Percentiles rank a stretch among this genome's conserved stretches.
Evolutionary conservation across 345 rosid species (phyloP).

Genomic region (Ceriops decandra): DNA sequence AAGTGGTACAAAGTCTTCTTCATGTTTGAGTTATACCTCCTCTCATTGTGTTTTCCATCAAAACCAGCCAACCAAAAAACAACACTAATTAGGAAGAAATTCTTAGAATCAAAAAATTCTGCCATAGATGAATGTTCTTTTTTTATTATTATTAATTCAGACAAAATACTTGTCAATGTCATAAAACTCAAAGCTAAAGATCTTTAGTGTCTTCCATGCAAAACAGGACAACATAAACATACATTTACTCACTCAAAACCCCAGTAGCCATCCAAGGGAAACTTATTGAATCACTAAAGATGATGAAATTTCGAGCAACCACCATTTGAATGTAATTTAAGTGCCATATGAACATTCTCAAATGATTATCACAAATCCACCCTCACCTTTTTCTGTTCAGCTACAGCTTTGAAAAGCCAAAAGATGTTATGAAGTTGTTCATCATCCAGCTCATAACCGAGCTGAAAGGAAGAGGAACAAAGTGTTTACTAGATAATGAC

Average conservation of each 20-base stretch:
- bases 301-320: background rate
- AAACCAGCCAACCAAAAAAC: no score
- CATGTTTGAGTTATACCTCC: no score
- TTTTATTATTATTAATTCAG: no score
- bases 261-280: background rate
- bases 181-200: background rate
- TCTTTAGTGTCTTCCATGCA: background rate
- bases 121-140: no score
- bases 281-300: background rate
- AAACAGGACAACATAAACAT: background rate
- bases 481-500: constrained; percentile 4
- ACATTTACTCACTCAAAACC: background rate
- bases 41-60: no score
- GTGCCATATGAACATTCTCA: background rate
- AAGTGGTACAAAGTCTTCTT: no score
- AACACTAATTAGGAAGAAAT: no score
- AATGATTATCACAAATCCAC: background rate
- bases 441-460: constrained; percentile 75
- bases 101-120: no score
- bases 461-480: constrained; percentile 44
- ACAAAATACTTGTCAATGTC: background rate
- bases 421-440: constrained; percentile 67
- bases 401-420: constrained; percentile 89
- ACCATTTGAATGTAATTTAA: no score
- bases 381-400: constrained; percentile 83